Conservation (phyloP, 2,329 filamentous ascomycete genomes). For the Albifimbria verrucaria region DNA sequence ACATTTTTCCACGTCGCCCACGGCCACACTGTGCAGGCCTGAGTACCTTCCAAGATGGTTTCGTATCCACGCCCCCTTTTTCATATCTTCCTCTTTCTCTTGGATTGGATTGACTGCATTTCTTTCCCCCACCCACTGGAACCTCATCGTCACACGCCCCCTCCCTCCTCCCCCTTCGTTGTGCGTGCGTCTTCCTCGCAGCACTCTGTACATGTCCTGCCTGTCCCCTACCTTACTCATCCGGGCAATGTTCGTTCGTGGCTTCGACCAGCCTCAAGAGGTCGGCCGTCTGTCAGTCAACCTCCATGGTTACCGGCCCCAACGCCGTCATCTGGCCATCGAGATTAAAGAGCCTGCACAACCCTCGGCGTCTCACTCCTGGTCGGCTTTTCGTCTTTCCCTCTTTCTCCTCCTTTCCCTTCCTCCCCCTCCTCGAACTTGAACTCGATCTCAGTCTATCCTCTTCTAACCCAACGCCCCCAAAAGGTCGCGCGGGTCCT, state of each 20-base stretch:
- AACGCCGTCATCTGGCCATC: constrained; percentile 6
- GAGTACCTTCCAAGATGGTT: background rate
- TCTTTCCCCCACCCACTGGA: too few species aligned
- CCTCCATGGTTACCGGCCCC: constrained; percentile 1
- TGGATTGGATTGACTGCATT: too few species aligned
- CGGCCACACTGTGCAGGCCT: background rate
- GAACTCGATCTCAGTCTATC: too few species aligned
- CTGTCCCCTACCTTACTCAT: constrained; percentile 7
- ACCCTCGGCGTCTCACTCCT: constrained; percentile 7
- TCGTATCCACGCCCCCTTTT: background rate
- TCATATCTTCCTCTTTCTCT: background rate
- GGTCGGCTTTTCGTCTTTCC: constrained; percentile 16
- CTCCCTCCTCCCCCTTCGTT: background rate
- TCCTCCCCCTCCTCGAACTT: background rate
- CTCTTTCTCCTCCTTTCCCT: background rate
- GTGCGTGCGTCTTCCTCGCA: too few species aligned
- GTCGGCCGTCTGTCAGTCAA: background rate
- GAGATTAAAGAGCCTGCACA: constrained; percentile 14
- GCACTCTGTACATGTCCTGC: too few species aligned
- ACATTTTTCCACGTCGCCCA: background rate
- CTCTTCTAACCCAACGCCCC: too few species aligned
- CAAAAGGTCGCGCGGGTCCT: background rate
- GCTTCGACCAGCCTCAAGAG: background rate
- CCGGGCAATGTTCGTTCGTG: constrained; percentile 1
- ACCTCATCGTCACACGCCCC: background rate